A percentile compares a stretch with the other conserved stretches of the same genome.
phyloP scores from a whole-genome alignment of 306 rosid genomes.

The Prunus campanulata region DNA sequence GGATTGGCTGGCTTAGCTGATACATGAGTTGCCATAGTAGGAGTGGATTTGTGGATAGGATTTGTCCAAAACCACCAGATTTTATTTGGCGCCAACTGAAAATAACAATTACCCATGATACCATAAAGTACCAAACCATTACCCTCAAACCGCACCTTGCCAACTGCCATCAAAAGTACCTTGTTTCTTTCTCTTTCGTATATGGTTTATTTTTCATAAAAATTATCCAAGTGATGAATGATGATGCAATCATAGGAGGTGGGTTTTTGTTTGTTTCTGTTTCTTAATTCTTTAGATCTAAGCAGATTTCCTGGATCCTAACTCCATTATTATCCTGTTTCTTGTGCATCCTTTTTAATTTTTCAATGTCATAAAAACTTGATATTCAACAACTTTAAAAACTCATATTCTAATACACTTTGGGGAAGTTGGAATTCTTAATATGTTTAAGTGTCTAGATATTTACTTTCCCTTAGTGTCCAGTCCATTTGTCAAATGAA shows the following conservation, averaged over 20 bases:
- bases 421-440: neutral
- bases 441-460: too few species aligned
- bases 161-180: neutral
- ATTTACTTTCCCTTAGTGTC: too few species aligned
- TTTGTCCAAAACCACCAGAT: neutral
- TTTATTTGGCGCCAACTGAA: conserved; percentile 38
- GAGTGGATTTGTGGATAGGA: neutral
- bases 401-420: neutral
- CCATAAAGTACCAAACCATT: neutral
- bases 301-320: neutral
- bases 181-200: too few species aligned
- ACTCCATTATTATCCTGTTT: neutral
- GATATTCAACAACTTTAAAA: neutral
- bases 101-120: neutral
- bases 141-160: neutral
- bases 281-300: neutral
- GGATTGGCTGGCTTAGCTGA: neutral
- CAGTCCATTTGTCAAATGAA: too few species aligned
- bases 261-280: neutral
- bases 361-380: too few species aligned
- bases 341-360: neutral
- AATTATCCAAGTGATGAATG: neutral
- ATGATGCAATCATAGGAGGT: neutral
- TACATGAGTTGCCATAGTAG: conserved; percentile 11
- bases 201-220: neutral